These are phyloP conservation scores for Scleromitrula shiraiana DNA, from an alignment of 2,329 filamentous ascomycete species.

Conservation along the genomic window DNA sequence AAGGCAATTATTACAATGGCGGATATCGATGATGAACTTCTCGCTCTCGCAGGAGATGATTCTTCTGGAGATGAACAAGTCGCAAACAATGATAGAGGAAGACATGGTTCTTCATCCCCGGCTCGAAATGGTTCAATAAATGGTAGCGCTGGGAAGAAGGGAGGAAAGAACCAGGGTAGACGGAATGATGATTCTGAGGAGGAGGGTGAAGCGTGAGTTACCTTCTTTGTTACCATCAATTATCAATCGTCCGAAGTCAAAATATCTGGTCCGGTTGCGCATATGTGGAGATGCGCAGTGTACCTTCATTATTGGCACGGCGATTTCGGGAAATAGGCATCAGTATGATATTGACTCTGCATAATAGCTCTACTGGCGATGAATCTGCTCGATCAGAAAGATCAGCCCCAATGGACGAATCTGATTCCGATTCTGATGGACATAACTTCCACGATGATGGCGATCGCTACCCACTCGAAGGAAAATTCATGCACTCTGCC, in stretches of 20 bases:
- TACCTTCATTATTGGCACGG: not conserved
- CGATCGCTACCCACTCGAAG: constrained; percentile 77
- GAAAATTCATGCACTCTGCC: constrained; percentile 65
- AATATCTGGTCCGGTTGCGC: too few species aligned
- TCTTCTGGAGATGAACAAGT: constrained; percentile 48
- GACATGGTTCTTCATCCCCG: constrained; percentile 48
- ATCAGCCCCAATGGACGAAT: constrained; percentile 86
- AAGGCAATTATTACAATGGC: constrained; percentile 52
- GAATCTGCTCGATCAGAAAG: constrained; percentile 66
- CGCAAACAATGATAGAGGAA: constrained; percentile 39
- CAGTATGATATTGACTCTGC: not conserved
- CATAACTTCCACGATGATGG: constrained; percentile 45
- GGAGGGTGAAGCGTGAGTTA: constrained; percentile 73
- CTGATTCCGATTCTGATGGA: constrained; percentile 64
- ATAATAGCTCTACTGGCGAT: constrained; percentile 56
- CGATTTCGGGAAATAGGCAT: not conserved
- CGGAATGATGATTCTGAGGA: constrained; percentile 59
- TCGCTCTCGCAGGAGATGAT: constrained; percentile 81
- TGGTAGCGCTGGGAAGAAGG: constrained; percentile 39
- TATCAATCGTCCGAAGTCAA: not conserved
- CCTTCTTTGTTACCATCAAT: constrained; percentile 5
- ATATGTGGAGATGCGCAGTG: too few species aligned
- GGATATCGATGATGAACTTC: constrained; percentile 86
- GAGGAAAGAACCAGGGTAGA: constrained; percentile 40
- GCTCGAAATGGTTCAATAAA: constrained; percentile 33